phyloP scores from a whole-genome alignment of 495 filamentous ascomycete genomes.

The Podospora anserina region DNA sequence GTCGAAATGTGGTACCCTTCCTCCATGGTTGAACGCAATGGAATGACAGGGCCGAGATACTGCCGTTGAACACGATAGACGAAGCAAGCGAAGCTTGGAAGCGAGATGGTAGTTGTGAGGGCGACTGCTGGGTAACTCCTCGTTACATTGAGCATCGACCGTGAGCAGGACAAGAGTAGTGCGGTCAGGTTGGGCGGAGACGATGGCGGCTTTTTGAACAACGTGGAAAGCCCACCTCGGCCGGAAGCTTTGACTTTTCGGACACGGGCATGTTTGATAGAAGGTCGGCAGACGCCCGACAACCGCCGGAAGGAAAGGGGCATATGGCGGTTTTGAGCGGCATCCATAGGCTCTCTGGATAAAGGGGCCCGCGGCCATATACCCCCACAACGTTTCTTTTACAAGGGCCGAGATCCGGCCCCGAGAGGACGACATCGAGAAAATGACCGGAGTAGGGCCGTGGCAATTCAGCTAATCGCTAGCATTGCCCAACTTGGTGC shows the following conservation, averaged over 20 bases:
- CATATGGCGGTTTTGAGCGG: no score
- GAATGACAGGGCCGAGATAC: neutral
- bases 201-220: neutral
- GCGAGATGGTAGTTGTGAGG: neutral
- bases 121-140: neutral
- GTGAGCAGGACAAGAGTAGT: neutral
- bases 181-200: no score
- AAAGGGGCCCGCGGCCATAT: slow-evolving; percentile 1
- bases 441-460: slow-evolving; percentile 40
- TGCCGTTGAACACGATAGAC: neutral
- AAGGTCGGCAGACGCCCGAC: neutral
- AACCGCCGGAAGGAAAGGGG: neutral
- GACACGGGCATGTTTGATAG: slow-evolving; percentile 10
- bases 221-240: slow-evolving; percentile 9
- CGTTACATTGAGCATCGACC: neutral
- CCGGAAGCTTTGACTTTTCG: slow-evolving; percentile 14
- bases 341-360: neutral
- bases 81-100: neutral
- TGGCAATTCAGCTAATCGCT: slow-evolving; percentile 12
- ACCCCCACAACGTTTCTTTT: slow-evolving; percentile 1
- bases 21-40: neutral
- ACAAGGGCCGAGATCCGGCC: neutral
- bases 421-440: slow-evolving; percentile 13
- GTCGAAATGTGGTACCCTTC: neutral
- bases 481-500: slow-evolving; percentile 11